phyloP scores from a whole-genome alignment of 73 alveolate species.

The Paramecium octaurelia region DNA sequence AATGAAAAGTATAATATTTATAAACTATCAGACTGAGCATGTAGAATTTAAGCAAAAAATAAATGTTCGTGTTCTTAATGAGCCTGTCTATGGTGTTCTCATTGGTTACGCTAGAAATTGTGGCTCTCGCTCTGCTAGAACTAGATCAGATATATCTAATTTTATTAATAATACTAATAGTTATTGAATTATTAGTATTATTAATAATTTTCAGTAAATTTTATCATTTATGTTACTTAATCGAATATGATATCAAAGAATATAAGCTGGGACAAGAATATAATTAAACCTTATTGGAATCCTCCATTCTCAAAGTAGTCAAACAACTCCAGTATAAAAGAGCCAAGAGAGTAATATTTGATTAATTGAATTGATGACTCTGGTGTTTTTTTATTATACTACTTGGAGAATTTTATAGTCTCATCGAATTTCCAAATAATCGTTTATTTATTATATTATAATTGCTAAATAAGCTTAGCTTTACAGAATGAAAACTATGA shows the following conservation, averaged over 20 bases:
- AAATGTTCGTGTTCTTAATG: neutral
- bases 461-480: neutral
- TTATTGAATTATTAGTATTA: neutral
- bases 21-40: neutral
- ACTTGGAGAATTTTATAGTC: neutral
- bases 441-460: neutral
- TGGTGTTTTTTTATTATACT: neutral
- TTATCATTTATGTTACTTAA: neutral
- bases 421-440: neutral
- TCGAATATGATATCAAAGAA: neutral
- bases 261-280: neutral
- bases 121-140: neutral
- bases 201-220: neutral
- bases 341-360: neutral
- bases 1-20: neutral
- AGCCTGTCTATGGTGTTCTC: neutral
- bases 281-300: neutral
- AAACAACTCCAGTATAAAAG: neutral
- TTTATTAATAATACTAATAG: neutral
- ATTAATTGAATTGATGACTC: neutral
- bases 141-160: neutral
- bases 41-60: neutral
- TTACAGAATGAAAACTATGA: neutral
- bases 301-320: neutral
- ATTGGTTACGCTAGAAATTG: neutral